Base-by-base conservation (phyloP, 495 filamentous ascomycete genomes). In the Cercophora sp. region DNA sequence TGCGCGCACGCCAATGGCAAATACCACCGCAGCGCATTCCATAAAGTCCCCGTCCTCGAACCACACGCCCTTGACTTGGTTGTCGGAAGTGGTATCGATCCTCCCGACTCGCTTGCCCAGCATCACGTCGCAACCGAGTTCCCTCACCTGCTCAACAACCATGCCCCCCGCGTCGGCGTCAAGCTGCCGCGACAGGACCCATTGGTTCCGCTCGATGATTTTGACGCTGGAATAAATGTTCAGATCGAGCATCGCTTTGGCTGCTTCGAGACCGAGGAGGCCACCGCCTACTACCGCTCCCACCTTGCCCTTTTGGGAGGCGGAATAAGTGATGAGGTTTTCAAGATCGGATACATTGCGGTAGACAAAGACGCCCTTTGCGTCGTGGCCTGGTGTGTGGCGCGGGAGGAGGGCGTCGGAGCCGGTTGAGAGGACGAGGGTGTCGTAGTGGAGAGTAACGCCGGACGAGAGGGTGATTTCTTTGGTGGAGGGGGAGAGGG, bases 181-280 rank as follows among this genome's bases (percentile, higher is more conserved):
- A 2, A 97, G 73, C 65, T 97, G 92, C 24, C 92, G 77, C 43
- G 84, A 86, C 34, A 97, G 71, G 0, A 96, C 88, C 89, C 91
- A 97, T 58, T 83, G 73, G 63, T 95, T 95, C 44, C 91, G 80
- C 68, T 97, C 92, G 51, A 97, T 84, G 9, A 97, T 72, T 54
- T 85, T 88, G 39, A 97, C 89, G 35, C 81, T 81, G 0, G 76
- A 78, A 64, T 88, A 96, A 29, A 83, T 82, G 58, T 87, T 73
- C 13, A 97, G 70, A 63, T 96, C 92, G 70, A 91, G 87, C 88
- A 97, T 88, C 0, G 92, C 92, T 59, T 96, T 95, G 27, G 92
- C 92, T 22, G 92, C 92, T 75, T 97, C 92, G 0, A 97, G 79
- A 0, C 92, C 92, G 0, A 97, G 73, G 23, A 97, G 61, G 1